phyloP scores from a whole-genome alignment of 176 grass and related monocot species.

The Carex cristatella region DNA sequence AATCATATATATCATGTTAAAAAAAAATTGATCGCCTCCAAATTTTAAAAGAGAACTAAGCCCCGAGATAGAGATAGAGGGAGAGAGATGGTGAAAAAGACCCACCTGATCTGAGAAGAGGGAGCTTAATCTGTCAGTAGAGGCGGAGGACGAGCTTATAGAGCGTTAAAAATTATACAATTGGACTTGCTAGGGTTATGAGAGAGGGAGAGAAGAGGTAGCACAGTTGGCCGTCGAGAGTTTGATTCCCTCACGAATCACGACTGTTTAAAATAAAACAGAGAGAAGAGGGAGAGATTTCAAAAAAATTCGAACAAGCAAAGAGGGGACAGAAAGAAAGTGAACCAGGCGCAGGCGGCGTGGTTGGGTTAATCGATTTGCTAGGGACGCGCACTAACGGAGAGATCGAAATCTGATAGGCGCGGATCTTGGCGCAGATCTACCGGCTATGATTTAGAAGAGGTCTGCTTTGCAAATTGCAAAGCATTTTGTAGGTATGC shows the following conservation, averaged over 20 bases:
- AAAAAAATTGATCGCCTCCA: background rate
- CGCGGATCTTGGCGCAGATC: too few relatives aligned
- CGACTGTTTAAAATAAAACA: too few relatives aligned
- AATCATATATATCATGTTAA: background rate
- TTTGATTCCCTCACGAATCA: too few relatives aligned
- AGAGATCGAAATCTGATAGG: background rate
- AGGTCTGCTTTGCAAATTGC: too few relatives aligned
- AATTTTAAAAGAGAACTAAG: background rate
- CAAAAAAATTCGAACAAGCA: background rate
- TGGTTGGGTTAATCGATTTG: background rate
- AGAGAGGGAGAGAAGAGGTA: too few relatives aligned
- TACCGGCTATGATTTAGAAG: too few relatives aligned
- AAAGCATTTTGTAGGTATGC: too few relatives aligned
- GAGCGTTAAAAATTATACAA: too few relatives aligned
- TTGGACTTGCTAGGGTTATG: background rate
- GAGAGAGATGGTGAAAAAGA: background rate
- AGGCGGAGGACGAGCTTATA: background rate
- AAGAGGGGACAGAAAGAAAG: background rate
- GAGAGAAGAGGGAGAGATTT: background rate
- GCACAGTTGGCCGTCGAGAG: too few relatives aligned
- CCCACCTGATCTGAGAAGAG: background rate
- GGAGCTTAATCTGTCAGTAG: too few relatives aligned
- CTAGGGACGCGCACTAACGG: background rate
- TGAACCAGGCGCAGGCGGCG: background rate
- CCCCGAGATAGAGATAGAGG: background rate